Evolutionary conservation across 208 protist species (phyloP).

Genomic region (Trypanosoma vivax): DNA sequence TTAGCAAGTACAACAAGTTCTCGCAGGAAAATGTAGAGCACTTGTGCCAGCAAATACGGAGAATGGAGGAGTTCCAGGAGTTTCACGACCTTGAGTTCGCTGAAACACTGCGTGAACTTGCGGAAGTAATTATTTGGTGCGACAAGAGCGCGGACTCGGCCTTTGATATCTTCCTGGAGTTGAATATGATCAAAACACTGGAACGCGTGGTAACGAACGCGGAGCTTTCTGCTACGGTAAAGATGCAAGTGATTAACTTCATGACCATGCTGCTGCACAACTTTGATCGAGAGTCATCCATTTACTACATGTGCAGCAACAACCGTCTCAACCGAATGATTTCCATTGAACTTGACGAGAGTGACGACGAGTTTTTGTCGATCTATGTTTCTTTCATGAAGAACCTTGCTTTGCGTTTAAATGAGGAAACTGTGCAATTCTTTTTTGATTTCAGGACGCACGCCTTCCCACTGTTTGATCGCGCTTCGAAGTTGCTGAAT

Average conservation of each 20-base stretch:
- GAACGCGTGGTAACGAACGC: slow-evolving; percentile 66
- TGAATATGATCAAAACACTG: slow-evolving; percentile 55
- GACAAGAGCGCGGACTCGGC: slow-evolving; percentile 59
- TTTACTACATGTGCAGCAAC: slow-evolving; percentile 82
- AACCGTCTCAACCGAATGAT: slow-evolving; percentile 87
- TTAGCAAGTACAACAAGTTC: slow-evolving; percentile 24
- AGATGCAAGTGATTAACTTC: slow-evolving; percentile 62
- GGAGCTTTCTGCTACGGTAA: slow-evolving; percentile 32
- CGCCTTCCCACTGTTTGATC: slow-evolving; percentile 70
- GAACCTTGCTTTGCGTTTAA: slow-evolving; percentile 71
- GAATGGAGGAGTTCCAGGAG: slow-evolving; percentile 19
- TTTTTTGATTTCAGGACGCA: slow-evolving; percentile 61
- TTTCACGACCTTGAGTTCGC: slow-evolving; percentile 16
- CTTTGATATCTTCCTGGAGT: slow-evolving; percentile 69
- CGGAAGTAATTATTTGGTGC: slow-evolving; percentile 78
- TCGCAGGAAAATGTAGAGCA: slow-evolving; percentile 45
- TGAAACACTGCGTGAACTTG: slow-evolving; percentile 45
- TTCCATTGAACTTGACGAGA: slow-evolving; percentile 52
- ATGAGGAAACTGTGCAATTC: slow-evolving; percentile 69
- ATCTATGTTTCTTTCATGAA: slow-evolving; percentile 84
- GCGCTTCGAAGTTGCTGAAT: slow-evolving; percentile 51
- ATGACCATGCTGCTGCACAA: slow-evolving; percentile 81
- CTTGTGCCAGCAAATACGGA: slow-evolving; percentile 46
- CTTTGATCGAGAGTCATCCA: slow-evolving; percentile 42
- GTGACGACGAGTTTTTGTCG: slow-evolving; percentile 69